phyloP scores from a whole-genome alignment of 1,284 basidiomycete species.

The Phaffia rhodozyma region DNA sequence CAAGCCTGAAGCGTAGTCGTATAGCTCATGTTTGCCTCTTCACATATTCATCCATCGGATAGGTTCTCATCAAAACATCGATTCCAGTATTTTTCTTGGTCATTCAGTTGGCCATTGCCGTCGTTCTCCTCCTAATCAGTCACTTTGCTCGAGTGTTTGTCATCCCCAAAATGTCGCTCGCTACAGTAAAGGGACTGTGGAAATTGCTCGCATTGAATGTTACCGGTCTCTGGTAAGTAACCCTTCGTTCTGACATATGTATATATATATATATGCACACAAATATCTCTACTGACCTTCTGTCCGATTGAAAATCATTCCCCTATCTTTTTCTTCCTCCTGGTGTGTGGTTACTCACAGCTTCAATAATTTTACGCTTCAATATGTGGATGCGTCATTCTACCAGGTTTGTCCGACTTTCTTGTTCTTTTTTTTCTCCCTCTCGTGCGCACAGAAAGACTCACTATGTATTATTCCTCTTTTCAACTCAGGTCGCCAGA shows the following conservation, averaged over 20 bases:
- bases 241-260: background rate
- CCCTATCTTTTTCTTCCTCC: background rate
- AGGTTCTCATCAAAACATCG: constrained; percentile 52
- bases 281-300: background rate
- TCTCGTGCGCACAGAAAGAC: too few species aligned
- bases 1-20: background rate
- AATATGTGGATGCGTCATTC: constrained; percentile 19
- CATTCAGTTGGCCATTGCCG: constrained; percentile 63
- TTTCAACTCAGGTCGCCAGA: constrained; percentile 10
- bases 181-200: constrained; percentile 60
- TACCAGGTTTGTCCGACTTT: constrained; percentile 16
- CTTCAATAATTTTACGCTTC: constrained; percentile 18
- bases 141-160: constrained; percentile 13
- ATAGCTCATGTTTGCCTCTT: background rate
- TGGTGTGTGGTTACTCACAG: background rate
- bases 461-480: background rate
- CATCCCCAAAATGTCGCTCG: constrained; percentile 25
- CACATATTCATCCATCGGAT: background rate
- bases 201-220: constrained; percentile 21
- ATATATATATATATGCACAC: background rate
- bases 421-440: background rate
- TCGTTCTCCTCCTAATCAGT: constrained; percentile 49
- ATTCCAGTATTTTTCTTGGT: constrained; percentile 77
- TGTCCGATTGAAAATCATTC: background rate
- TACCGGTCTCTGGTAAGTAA: constrained; percentile 8